Percentiles rank a stretch among this genome's conserved stretches.
Conservation (phyloP, 208 protist genomes). For the Jaenimonas drosophilae region DNA sequence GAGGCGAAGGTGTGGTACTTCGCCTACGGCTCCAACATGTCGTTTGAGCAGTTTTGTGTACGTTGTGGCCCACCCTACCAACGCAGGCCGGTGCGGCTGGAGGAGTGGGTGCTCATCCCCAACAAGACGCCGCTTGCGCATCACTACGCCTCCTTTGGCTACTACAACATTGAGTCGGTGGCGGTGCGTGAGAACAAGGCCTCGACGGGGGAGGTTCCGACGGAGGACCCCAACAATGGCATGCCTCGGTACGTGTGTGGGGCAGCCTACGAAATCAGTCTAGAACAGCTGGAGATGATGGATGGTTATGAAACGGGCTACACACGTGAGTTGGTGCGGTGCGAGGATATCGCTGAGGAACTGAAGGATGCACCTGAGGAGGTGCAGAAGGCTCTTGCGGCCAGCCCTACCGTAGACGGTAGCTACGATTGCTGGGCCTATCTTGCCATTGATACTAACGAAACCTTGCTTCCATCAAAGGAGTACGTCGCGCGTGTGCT, state of each 20-base stretch:
- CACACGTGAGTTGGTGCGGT: constrained; percentile 17
- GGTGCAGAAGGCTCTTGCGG: too few relatives aligned
- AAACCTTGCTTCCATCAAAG: constrained; percentile 23
- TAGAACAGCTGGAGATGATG: constrained; percentile 32
- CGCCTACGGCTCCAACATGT: constrained; percentile 41
- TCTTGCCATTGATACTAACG: constrained; percentile 24
- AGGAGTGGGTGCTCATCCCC: constrained; percentile 22
- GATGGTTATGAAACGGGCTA: constrained; percentile 28
- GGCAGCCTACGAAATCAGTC: constrained; percentile 33
- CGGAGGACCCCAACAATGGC: constrained; percentile 1
- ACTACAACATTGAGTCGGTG: constrained; percentile 39
- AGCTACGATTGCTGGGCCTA: constrained; percentile 40
- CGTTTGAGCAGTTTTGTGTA: constrained; percentile 47
- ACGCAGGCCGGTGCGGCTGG: constrained; percentile 25
- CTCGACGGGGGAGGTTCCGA: constrained; percentile 6
- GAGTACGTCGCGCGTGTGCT: constrained; percentile 38
- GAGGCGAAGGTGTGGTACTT: constrained; percentile 32
- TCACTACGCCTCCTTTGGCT: constrained; percentile 20
- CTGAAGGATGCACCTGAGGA: too few relatives aligned
- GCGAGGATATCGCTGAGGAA: constrained; percentile 18
- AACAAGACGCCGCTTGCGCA: constrained; percentile 14
- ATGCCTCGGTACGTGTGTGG: constrained; percentile 40
- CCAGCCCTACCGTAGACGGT: too few relatives aligned
- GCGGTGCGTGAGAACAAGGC: constrained; percentile 13
- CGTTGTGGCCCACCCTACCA: constrained; percentile 41